Evolutionary conservation across 176 grass and related monocot species (phyloP), one percentile per base, ranked within the genome.

Genomic region (Puya raimondii): DNA sequence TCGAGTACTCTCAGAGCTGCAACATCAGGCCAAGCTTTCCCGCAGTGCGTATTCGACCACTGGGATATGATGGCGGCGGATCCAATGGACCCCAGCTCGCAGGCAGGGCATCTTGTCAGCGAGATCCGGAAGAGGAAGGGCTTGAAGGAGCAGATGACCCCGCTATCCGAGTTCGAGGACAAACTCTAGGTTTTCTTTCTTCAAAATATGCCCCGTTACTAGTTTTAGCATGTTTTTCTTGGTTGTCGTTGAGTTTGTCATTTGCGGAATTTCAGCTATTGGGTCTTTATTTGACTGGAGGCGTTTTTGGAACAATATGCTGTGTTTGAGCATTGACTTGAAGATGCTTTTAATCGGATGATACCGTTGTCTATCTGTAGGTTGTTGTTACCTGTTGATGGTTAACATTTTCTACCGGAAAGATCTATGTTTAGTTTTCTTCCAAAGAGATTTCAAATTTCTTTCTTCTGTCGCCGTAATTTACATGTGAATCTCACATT

Each of bases 81-180:
- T 71, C 89, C 89, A 29, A 11, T 92, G 50, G 89, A 92, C 6
- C 7, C 73, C 0, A 63, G 63, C 5, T 59, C 85, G 1, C 89
- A 88, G 64, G 82, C 89, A 0, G 26, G 52, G 0, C 59, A 47
- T 14, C 79, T 88, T 7, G 85, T 92, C 4, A 12, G 15, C 26
- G 80, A 92, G 3, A 88, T 88, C 67, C 42, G 72, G 16, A 82
- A 82, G 80, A 75, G 80, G 14, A 82, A 82, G 81, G 88, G 88
- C 1, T 77, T 91, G 23, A 92, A 92, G 86, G 85, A 88, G 15
- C 86, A 88, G 77, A 92, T 88, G 76, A 88, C 86, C 11, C 90
- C 86, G 13, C 83, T 92, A 0, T 88, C 90, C 1, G 86, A 92
- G 1, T 92, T 70, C 2, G 85, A 92, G 76, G 85, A 88, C 70